Percentiles rank a stretch among this genome's conserved stretches.
Conservation (phyloP, 2,329 filamentous ascomycete genomes). For the Coniochaeta sp. region DNA sequence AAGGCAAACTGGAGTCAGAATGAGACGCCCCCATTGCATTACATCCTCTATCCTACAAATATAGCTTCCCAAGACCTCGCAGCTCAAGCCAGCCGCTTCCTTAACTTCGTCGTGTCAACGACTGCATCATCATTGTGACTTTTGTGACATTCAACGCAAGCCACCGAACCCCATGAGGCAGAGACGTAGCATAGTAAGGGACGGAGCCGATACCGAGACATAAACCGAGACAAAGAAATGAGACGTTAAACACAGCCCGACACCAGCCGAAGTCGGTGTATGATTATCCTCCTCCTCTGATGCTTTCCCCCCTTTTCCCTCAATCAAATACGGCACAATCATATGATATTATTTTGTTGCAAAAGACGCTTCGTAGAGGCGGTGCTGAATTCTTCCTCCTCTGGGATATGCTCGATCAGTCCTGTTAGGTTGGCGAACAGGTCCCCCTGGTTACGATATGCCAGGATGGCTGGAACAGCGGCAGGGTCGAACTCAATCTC, state of each 20-base stretch:
- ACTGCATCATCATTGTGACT: background rate
- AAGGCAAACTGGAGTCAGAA: background rate
- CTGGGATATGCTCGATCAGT: constrained; percentile 77
- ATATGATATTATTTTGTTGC: constrained; percentile 44
- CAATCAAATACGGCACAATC: constrained; percentile 6
- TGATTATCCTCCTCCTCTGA: background rate
- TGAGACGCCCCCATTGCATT: background rate
- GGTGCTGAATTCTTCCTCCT: constrained; percentile 52
- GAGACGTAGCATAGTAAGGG: background rate
- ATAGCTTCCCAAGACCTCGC: background rate
- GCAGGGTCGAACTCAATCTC: constrained; percentile 93
- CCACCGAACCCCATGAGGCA: background rate
- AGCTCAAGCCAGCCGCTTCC: background rate
- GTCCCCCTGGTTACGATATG: constrained; percentile 80
- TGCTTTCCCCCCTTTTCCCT: background rate
- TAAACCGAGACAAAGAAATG: background rate
- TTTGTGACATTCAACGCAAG: background rate
- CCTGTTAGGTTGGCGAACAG: constrained; percentile 87
- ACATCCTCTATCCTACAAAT: background rate
- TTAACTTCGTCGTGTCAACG: background rate
- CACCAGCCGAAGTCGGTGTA: background rate
- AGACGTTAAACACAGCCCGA: background rate
- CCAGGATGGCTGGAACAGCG: constrained; percentile 78
- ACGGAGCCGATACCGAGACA: background rate
- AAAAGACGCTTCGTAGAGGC: constrained; percentile 46